Evolutionary conservation across 75 land plant species (phyloP).

Genomic region (Sequoia sempervirens): DNA sequence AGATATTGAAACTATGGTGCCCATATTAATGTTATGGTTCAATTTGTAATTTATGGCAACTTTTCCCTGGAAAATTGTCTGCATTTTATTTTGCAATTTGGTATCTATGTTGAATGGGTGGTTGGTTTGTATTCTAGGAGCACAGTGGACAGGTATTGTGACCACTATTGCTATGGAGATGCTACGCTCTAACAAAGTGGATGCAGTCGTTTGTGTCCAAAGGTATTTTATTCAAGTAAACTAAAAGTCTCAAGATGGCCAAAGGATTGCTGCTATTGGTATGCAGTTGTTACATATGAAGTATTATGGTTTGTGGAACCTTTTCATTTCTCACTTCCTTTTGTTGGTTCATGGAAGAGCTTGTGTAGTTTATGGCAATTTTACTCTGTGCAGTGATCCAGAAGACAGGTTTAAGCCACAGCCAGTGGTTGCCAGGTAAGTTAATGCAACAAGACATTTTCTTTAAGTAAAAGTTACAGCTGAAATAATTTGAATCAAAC

Average conservation of each 20-base stretch:
- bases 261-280: background rate
- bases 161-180: conserved; percentile 97
- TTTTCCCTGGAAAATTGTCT: background rate
- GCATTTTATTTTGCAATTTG: background rate
- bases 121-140: conserved; percentile 47
- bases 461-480: background rate
- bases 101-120: background rate
- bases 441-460: background rate
- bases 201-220: conserved; percentile 97
- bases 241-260: background rate
- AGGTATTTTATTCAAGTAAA: conserved; percentile 44
- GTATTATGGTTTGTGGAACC: background rate
- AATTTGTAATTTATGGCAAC: background rate
- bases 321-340: background rate
- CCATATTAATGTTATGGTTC: background rate
- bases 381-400: conserved; percentile 69
- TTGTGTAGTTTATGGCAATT: background rate
- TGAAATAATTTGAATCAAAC: background rate
- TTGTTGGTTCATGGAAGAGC: background rate
- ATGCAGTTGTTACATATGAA: background rate
- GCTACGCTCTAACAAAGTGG: conserved; percentile 77
- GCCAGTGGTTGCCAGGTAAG: conserved; percentile 89
- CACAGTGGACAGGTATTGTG: conserved; percentile 99
- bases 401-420: conserved; percentile 81
- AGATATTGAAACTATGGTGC: background rate